Base-by-base conservation (phyloP, 2,329 filamentous ascomycete species). In the Xylariales sp. region DNA sequence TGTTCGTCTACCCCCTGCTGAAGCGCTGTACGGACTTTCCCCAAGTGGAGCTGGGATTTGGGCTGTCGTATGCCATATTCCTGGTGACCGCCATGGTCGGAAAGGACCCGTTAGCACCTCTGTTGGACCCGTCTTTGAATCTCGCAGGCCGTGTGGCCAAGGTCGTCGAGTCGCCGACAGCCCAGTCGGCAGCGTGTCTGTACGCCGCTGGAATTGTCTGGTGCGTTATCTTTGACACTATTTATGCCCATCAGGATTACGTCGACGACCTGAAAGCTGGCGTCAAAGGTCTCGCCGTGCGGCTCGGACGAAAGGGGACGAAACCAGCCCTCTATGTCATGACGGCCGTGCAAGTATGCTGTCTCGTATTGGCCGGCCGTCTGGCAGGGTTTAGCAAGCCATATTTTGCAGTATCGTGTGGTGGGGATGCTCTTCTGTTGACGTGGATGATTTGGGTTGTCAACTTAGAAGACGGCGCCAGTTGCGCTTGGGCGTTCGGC, bases 11-110 rank as follows among this genome's bases (percentile, higher is more conserved):
- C 72, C 84, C 85, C 1, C 78, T 85, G 34, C 80, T 81, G 49
- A 87, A 86, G 74, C 81, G 84, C 30, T 75, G 84, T 41, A 85
- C 83, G 48, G 77, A 86, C 70, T 86, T 84, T 67, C 83, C 85
- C 1, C 85, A 86, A 70, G 77, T 82, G 32, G 80, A 83, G 7
- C 75, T 86, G 10, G 84, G 84, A 8, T 76, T 84, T 67, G 81
- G 82, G 34, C 83, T 85, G 66, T 84, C 83, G 0, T 84, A 80
- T 79, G 83, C 80, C 18, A 80, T 83, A 14, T 81, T 85, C 18
- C 81, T 85, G 79, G 82, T 43, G 76, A 7, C 46, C 23, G 14
- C 60, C 1, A 28, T 45, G 3, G 1, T 68, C 76, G 7, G 79
- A 79, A 34, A 75, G 84, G 30, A 84, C 83, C 72, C 80, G 82